A percentile compares a stretch with the other conserved stretches of the same genome.
Conservation (phyloP, 768 basidiomycete species). For the Lentinus brumalis region DNA sequence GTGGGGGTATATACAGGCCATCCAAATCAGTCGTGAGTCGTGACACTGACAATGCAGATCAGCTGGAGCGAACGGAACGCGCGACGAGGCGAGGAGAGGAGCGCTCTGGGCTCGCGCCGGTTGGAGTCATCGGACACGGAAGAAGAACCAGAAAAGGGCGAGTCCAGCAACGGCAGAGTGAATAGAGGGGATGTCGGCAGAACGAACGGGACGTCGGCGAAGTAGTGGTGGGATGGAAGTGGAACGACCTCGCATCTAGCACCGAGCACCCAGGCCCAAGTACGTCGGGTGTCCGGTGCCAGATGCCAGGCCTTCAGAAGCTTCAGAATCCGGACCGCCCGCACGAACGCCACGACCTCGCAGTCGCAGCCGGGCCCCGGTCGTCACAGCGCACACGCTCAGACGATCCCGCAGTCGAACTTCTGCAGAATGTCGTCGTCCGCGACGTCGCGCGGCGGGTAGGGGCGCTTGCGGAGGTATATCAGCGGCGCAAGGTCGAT, state of each 20-base stretch:
- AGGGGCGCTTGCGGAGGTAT: slow-evolving; percentile 61
- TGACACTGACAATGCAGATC: not conserved
- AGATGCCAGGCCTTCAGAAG: too few relatives aligned
- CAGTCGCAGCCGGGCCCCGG: too few relatives aligned
- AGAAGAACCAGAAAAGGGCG: too few relatives aligned
- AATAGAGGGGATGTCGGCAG: not conserved
- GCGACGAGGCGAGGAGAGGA: too few relatives aligned
- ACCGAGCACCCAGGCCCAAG: too few relatives aligned
- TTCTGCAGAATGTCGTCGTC: slow-evolving; percentile 69
- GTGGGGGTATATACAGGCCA: too few relatives aligned
- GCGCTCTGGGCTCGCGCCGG: too few relatives aligned
- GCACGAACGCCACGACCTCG: not conserved
- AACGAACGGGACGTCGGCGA: not conserved
- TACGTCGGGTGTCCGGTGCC: not conserved
- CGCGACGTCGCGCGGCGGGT: slow-evolving; percentile 64
- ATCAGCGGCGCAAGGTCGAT: slow-evolving; percentile 58
- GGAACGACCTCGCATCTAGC: too few relatives aligned
- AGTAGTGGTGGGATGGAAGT: too few relatives aligned
- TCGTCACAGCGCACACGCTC: not conserved
- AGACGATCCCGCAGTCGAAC: slow-evolving; percentile 19
- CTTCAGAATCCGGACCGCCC: not conserved
- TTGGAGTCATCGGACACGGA: too few relatives aligned
- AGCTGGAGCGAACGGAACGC: not conserved
- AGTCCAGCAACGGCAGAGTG: too few relatives aligned
- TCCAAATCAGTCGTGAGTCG: not conserved